Conservation (phyloP, 1,284 basidiomycete genomes). For the Cryptococcus deneoformans region DNA sequence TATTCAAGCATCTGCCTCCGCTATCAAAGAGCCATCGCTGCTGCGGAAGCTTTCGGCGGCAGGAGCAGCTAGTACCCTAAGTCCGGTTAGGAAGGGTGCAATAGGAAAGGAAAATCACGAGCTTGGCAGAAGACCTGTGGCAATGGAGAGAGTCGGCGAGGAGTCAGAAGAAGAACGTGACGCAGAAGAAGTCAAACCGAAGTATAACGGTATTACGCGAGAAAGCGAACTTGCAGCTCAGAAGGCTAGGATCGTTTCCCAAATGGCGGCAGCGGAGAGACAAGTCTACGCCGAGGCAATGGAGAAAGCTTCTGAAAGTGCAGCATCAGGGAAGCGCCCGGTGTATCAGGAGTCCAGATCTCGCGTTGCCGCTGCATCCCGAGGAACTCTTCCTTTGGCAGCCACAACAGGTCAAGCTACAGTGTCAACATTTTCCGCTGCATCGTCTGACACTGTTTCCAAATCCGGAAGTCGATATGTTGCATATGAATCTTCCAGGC, state of each 20-base stretch:
- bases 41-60: slow-evolving; percentile 56
- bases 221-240: slow-evolving; percentile 63
- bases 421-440: background rate
- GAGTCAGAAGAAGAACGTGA: slow-evolving; percentile 54
- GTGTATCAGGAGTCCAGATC: background rate
- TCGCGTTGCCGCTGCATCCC: slow-evolving; percentile 6
- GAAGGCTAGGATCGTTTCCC: slow-evolving; percentile 82
- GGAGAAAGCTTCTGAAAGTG: slow-evolving; percentile 2
- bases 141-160: slow-evolving; percentile 56
- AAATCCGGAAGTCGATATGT: background rate
- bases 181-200: slow-evolving; percentile 25
- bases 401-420: slow-evolving; percentile 20
- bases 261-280: slow-evolving; percentile 64
- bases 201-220: slow-evolving; percentile 24
- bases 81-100: slow-evolving; percentile 42
- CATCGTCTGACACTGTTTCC: background rate
- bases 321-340: background rate
- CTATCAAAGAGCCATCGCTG: slow-evolving; percentile 57
- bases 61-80: slow-evolving; percentile 42
- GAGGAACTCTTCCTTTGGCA: slow-evolving; percentile 14
- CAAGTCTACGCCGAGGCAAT: slow-evolving; percentile 3
- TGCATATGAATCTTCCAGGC: background rate
- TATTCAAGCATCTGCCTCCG: slow-evolving; percentile 59
- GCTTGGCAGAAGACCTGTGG: slow-evolving; percentile 31
- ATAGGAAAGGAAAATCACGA: slow-evolving; percentile 14